A percentile compares a stretch with the other conserved stretches of the same genome.
phyloP scores from a whole-genome alignment of 73 alveolate genomes.

The Paramecium pentaurelia region DNA sequence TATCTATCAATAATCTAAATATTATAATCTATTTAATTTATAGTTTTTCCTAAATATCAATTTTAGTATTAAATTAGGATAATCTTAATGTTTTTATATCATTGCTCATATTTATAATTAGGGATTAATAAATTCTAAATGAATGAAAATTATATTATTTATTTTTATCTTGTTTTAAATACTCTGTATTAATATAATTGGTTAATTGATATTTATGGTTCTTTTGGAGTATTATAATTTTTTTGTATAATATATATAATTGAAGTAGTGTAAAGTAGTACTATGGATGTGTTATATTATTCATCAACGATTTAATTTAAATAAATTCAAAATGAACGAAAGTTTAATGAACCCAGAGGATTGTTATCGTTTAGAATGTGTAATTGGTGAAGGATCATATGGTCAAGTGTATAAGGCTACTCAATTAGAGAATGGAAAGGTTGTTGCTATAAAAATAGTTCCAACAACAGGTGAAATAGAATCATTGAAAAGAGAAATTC shows the following conservation, averaged over 20 bases:
- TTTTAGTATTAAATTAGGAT: no score
- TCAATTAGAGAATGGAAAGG: constrained; percentile 80
- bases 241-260: no score
- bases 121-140: neutral
- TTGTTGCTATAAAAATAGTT: constrained; percentile 90
- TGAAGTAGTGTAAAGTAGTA: neutral
- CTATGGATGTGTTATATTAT: neutral
- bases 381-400: constrained; percentile 94
- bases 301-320: constrained; percentile 13
- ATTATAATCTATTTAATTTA: no score
- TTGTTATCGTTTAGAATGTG: constrained; percentile 70
- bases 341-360: constrained; percentile 68
- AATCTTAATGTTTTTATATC: no score
- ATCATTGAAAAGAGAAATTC: constrained; percentile 76
- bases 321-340: constrained; percentile 41
- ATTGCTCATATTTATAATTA: no score
- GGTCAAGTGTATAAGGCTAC: constrained; percentile 94
- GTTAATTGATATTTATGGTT: neutral
- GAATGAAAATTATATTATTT: neutral
- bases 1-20: no score
- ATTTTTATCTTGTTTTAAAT: no score
- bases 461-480: constrained; percentile 59
- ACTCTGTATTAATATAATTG: no score
- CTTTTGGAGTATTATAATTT: no score
- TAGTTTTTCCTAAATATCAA: no score